These are phyloP conservation scores for Gossypium anomalum DNA, from an alignment of 345 rosid genomes.

Conservation along the genomic window DNA sequence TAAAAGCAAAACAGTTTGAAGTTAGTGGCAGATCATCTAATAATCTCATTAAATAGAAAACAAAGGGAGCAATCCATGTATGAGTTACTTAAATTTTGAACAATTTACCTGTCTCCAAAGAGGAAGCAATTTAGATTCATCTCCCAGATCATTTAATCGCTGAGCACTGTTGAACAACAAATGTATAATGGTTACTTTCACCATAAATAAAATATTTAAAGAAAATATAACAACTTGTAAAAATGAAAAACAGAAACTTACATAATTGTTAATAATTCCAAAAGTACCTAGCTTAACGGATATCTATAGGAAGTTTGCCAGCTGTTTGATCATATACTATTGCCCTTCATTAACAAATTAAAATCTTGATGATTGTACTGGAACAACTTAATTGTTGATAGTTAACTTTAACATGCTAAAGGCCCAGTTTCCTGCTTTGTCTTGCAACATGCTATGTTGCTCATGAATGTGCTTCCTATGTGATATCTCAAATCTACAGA, in stretches of 20 bases:
- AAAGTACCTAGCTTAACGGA: constrained; percentile 1
- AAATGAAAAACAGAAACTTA: neutral
- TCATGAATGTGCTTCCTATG: neutral
- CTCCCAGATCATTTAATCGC: constrained; percentile 79
- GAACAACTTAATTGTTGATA: neutral
- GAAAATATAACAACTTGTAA: neutral
- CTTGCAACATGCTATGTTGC: neutral
- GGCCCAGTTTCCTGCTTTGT: neutral
- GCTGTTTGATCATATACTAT: constrained; percentile 1
- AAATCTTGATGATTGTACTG: neutral
- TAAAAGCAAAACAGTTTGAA: neutral
- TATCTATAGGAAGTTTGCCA: neutral
- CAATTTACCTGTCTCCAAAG: constrained; percentile 94
- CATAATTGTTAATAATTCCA: neutral
- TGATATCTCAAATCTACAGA: constrained; percentile 5
- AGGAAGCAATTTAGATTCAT: constrained; percentile 91
- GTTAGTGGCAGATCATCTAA: neutral
- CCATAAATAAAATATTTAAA: neutral
- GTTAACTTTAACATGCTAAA: neutral
- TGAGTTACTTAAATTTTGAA: neutral
- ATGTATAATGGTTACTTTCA: neutral
- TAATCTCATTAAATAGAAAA: constrained; percentile 3
- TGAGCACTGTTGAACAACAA: constrained; percentile 57
- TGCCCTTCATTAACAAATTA: neutral
- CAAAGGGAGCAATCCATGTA: neutral